Evolutionary conservation across 2,329 filamentous ascomycete genomes (phyloP).

Genomic region (Cladophialophora yegresii): DNA sequence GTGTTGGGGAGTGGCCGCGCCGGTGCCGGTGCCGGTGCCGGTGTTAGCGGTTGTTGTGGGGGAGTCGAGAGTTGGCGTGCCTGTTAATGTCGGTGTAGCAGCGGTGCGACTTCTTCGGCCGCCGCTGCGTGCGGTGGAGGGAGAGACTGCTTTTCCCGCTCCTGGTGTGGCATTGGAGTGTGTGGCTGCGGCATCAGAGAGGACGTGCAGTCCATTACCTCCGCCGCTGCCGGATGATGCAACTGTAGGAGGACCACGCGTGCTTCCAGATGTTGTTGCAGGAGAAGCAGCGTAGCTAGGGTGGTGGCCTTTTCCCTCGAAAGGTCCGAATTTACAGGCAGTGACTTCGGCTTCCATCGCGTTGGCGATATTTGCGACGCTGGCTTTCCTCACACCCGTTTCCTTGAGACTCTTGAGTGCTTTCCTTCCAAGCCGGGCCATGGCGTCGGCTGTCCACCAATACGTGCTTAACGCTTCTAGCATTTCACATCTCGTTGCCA

Average conservation of each 20-base stretch:
- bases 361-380: constrained; percentile 50
- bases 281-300: neutral
- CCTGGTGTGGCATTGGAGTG: constrained; percentile 20
- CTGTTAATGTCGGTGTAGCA: constrained; percentile 3
- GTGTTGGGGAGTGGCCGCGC: constrained; percentile 1
- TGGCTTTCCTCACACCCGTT: constrained; percentile 39
- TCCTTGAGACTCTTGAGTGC: constrained; percentile 40
- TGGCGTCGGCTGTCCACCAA: constrained; percentile 48
- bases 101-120: neutral
- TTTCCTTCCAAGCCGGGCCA: constrained; percentile 46
- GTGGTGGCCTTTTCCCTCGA: constrained; percentile 22
- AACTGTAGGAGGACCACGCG: neutral
- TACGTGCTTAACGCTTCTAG: constrained; percentile 42
- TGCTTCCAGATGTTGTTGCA: neutral
- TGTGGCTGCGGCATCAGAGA: constrained; percentile 35
- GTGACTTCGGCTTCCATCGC: constrained; percentile 46
- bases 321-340: constrained; percentile 37
- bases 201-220: constrained; percentile 28
- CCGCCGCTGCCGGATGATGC: constrained; percentile 16
- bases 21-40: neutral
- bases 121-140: neutral
- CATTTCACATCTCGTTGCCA: constrained; percentile 43
- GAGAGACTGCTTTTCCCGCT: neutral
- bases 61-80: neutral
- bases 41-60: neutral